Evolutionary conservation across 768 basidiomycete genomes (phyloP), one percentile per base, ranked within the genome.

Genomic region (Russula olivacea): DNA sequence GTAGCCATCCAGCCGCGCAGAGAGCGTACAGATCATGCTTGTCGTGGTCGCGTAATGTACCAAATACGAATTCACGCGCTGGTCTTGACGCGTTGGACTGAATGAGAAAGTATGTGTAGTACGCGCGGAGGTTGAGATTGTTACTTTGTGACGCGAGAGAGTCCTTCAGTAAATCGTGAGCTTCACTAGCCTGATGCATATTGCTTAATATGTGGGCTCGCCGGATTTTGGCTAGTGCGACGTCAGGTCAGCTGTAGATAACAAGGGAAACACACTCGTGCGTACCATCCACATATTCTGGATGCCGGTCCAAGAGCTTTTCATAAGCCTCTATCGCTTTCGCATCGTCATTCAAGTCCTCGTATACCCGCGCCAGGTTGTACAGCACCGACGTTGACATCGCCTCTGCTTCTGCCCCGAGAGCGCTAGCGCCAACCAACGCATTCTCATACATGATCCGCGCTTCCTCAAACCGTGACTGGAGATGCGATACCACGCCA

Each of bases 271-370:
- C 2, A 25, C 9, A 17, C 21, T 1, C 4, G 11, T 34, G 19
- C 88, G 52, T 68, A 96, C 95, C 96, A 71, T 98, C 96, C 25
- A 94, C 83, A 71, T 96, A 98, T 75, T 98, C 97, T 1, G 95
- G 93, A 78, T 98, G 96, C 58, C 89, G 81, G n/a, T 83, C 77
- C 40, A 98, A 74, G 10, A 98, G 79, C 73, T 93, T 93, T 53
- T 87, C 84, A 69, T 95, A 98, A 1, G 91, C 93, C 67, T 89
- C 91, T 66, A 81, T 86, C 2, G 96, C 95, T 64, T 87, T 79
- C 1, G 74, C 79, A 5, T 81, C 79, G 40, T 91, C 87, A 1
- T 88, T 88, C 58, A 83, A 79, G 52, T 93, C 92, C 73, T 99
- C 97, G 69, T 93, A 95, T 17, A 89, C 87, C 61, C 94, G 79